Conservation (phyloP, 2,329 filamentous ascomycete species). For the Didymella arachidicola region DNA sequence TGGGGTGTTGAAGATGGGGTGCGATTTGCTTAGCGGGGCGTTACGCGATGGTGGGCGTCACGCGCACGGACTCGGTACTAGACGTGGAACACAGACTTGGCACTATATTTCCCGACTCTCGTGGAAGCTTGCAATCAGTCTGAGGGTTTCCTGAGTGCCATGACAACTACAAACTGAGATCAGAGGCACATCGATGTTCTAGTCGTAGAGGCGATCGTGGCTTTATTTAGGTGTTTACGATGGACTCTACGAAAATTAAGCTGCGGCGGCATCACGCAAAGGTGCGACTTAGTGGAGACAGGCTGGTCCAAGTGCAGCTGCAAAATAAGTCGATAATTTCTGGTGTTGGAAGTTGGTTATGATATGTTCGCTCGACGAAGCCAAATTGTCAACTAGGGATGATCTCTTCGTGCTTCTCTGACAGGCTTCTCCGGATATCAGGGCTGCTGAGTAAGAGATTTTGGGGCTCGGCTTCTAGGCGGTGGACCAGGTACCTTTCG, state of each 20-base stretch:
- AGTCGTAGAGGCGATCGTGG: not conserved
- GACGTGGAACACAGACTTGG: not conserved
- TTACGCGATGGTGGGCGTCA: too few species aligned
- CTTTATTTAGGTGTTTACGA: too few species aligned
- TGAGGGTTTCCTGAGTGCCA: not conserved
- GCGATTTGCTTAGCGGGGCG: too few species aligned
- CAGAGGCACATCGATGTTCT: not conserved
- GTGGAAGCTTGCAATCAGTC: not conserved
- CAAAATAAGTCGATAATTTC: not conserved
- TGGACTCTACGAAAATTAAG: not conserved
- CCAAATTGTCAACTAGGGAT: not conserved
- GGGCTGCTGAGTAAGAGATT: not conserved
- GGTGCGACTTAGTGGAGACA: not conserved
- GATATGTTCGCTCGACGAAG: not conserved
- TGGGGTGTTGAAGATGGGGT: too few species aligned
- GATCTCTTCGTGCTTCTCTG: not conserved
- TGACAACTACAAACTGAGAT: not conserved
- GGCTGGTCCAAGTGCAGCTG: not conserved
- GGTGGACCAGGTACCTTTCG: too few species aligned
- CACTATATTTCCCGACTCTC: not conserved
- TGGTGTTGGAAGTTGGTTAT: not conserved
- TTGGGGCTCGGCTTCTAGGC: not conserved
- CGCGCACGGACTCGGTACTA: too few species aligned
- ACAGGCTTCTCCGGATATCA: not conserved
- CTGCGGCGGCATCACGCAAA: not conserved